Evolutionary conservation across 2,329 filamentous ascomycete species (phyloP).

Genomic region (Amesomyces nigricolor): DNA sequence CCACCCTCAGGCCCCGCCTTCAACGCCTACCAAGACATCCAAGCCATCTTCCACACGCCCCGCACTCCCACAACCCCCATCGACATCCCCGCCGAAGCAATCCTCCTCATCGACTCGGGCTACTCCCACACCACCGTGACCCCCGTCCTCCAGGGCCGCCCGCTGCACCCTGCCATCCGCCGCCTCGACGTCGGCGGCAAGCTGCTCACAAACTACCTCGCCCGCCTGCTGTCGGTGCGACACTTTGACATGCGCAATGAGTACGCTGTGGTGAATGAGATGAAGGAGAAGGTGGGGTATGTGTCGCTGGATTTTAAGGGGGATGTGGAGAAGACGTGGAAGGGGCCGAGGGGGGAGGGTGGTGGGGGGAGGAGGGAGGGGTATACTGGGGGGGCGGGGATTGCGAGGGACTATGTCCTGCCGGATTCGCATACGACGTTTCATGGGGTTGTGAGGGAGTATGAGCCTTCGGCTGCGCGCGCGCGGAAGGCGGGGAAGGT

Average conservation of each 20-base stretch:
- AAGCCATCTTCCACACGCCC: slow-evolving; percentile 60
- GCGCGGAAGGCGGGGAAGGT: slow-evolving; percentile 39
- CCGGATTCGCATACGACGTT: slow-evolving; percentile 64
- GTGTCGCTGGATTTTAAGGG: slow-evolving; percentile 69
- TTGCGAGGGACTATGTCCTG: slow-evolving; percentile 86
- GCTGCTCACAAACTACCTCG: slow-evolving; percentile 86
- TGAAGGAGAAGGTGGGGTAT: slow-evolving; percentile 87
- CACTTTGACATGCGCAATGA: slow-evolving; percentile 97
- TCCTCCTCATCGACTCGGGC: slow-evolving; percentile 85
- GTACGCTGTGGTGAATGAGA: slow-evolving; percentile 86
- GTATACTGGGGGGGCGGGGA: slow-evolving; percentile 48
- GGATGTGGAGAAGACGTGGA: slow-evolving; percentile 82
- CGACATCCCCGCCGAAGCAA: slow-evolving; percentile 62
- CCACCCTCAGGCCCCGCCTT: slow-evolving; percentile 56
- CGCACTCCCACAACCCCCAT: slow-evolving; percentile 39
- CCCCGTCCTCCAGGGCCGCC: slow-evolving; percentile 73
- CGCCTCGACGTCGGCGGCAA: slow-evolving; percentile 90
- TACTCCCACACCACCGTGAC: slow-evolving; percentile 92
- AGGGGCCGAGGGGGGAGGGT: slow-evolving; percentile 63
- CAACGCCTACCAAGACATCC: slow-evolving; percentile 77
- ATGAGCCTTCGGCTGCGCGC: slow-evolving; percentile 62
- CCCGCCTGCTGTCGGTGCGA: slow-evolving; percentile 79
- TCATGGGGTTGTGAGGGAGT: slow-evolving; percentile 68
- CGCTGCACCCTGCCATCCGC: slow-evolving; percentile 74
- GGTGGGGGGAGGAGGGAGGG: slow-evolving; percentile 50